Base-by-base conservation (phyloP, 768 basidiomycete species). In the Hericium erinaceus region DNA sequence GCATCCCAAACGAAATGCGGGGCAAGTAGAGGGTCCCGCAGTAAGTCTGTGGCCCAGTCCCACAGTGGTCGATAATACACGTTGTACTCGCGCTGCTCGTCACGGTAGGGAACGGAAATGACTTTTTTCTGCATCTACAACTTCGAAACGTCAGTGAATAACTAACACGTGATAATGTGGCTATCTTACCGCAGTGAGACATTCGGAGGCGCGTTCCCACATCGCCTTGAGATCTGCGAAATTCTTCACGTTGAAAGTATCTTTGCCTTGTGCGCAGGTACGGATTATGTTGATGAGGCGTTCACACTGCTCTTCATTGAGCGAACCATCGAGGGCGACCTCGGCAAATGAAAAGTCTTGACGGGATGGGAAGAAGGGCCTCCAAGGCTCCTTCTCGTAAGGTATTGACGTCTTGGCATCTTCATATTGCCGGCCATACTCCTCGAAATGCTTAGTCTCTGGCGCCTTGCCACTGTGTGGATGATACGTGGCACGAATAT, bases 1-100 rank as follows among this genome's bases (percentile, higher is more conserved):
- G 72, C 72, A 68, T 74, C 68, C 68, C 72, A 74, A 22, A 61
- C 58, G 55, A 69, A 68, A 11, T 67, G 54, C 0, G 57, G 57
- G 3, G 63, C 61, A 15, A 72, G 62, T 0, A 40, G 26, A 0
- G 62, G 64, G 39, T 75, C 66, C 20, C 44, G 37, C 1, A 76
- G 50, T 11, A 74, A 58, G 33, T 68, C 66, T n/a, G 56, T 9
- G 1, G 58, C 60, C 70, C 71, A 74, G 22, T 66, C 59, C 64
- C 64, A 69, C 1, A 70, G 41, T 7, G 66, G 56, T 2, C 62
- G 58, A 11, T 54, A 59, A 48, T 60, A 65, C 7, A 74, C 51
- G n/a, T 64, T 57, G 55, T 56, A 70, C 10, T 44, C 22, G 1
- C 58, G 56, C 10, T 55, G 38, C n/a, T 63, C 54, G 1, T 59